Evolutionary conservation across 768 basidiomycete species (phyloP), one percentile per base, ranked within the genome.

Genomic region (Jaapia argillacea): DNA sequence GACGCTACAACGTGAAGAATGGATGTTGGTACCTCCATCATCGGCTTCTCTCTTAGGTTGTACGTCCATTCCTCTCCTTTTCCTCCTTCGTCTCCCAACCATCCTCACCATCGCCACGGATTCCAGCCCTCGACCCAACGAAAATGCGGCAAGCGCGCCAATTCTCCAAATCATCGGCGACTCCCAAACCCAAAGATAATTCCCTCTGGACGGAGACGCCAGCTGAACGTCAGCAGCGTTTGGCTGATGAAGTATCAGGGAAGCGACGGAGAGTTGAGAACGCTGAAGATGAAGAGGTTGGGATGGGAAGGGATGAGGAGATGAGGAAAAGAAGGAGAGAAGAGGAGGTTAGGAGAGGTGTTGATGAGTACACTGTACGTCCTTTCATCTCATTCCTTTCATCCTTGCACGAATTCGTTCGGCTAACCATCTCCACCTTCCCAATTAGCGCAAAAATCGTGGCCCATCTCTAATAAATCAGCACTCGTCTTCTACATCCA

Each of bases 131-230:
- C 25, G 94, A 99, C 61, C 86, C 91, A 0, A 81, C 86, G 3
- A 89, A 86, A 55, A 64, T 91, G 18, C 64, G 49, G 48, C 83
- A 79, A 59, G 65, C 77, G 2, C 79, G 89, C 18, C 83, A 88
- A 56, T 93, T 93, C 61, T 77, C 83, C n/a, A 69, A 74, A 42
- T 64, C 76, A 20, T 49, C 63, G n/a, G 42, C 45, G 6, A 52
- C 56, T 3, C 60, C 68, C 36, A 62, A 62, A 5, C 51, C 59
- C 4, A 55, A 60, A 24, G 85, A 85, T 51, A 72, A 63, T 43
- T 81, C 80, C 2, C 70, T 94, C 10, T 99, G 96, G 96, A 99
- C 96, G 0, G 96, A 99, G 67, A 97, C 96, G 1, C 96, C 96
- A 0, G 82, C 82, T 0, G 90, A 98, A 57, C 74, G 84, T 13